These are phyloP conservation scores for Laburnicola sp. DNA, from an alignment of 2,329 filamentous ascomycete genomes.

Conservation along the genomic window DNA sequence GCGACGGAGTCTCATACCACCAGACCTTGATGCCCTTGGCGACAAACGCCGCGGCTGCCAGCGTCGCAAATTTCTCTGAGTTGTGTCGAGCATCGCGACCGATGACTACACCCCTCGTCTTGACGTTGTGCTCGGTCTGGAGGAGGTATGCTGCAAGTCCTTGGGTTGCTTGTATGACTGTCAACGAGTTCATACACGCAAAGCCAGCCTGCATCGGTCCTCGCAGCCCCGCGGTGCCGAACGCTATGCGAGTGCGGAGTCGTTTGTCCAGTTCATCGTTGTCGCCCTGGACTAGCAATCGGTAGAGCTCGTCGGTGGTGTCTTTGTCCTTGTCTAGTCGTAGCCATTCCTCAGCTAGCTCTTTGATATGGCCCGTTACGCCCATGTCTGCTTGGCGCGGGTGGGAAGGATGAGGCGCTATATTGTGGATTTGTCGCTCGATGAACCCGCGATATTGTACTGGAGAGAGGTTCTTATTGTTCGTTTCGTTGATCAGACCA, in stretches of 20 bases:
- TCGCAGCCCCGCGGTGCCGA: conserved; percentile 65
- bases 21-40: conserved; percentile 61
- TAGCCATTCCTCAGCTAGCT: conserved; percentile 61
- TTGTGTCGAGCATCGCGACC: conserved; percentile 67
- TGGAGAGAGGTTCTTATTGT: too few relatives aligned
- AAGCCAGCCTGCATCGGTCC: conserved; percentile 69
- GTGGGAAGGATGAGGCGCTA: not conserved
- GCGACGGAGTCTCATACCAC: conserved; percentile 59
- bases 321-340: conserved; percentile 58
- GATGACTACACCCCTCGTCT: conserved; percentile 58
- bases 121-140: conserved; percentile 48
- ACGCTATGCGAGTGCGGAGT: conserved; percentile 60
- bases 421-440: too few relatives aligned
- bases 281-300: conserved; percentile 53
- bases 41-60: conserved; percentile 63
- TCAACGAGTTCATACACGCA: conserved; percentile 62
- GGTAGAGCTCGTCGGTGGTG: conserved; percentile 59
- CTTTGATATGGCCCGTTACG: conserved; percentile 35
- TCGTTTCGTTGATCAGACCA: too few relatives aligned
- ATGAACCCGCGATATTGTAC: too few relatives aligned
- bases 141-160: conserved; percentile 65
- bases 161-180: conserved; percentile 65
- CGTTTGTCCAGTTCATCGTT: conserved; percentile 56
- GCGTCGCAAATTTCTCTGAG: conserved; percentile 62
- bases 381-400: conserved; percentile 25